A percentile compares a stretch with the other conserved stretches of the same genome.
These are phyloP conservation scores for Diutina neorugosa DNA, from an alignment of 1,139 yeast genomes.

Conservation along the genomic window DNA sequence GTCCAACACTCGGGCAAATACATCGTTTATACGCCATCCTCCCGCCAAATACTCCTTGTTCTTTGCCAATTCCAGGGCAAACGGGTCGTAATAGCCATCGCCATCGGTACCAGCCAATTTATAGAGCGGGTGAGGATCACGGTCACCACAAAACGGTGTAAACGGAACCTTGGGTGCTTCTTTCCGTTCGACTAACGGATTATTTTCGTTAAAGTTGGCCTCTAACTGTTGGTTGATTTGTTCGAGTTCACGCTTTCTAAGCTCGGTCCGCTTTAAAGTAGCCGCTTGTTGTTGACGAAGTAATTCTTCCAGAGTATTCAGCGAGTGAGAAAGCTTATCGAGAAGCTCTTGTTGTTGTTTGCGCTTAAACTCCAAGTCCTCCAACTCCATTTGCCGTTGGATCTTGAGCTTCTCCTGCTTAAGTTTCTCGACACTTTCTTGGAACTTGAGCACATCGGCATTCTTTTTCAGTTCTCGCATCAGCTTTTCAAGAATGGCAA, in stretches of 20 bases:
- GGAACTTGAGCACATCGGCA: conserved; percentile 52
- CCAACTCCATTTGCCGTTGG: conserved; percentile 61
- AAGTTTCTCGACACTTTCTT: conserved; percentile 33
- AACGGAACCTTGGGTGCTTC: conserved; percentile 44
- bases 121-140: conserved; percentile 33
- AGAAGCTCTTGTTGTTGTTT: conserved; percentile 58
- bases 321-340: conserved; percentile 48
- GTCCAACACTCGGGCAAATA: conserved; percentile 66
- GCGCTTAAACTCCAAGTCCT: conserved; percentile 45
- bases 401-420: conserved; percentile 48
- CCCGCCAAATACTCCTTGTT: conserved; percentile 71
- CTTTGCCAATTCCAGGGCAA: conserved; percentile 40
- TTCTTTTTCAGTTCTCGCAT: conserved; percentile 58
- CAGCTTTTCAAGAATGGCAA: conserved; percentile 52
- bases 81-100: conserved; percentile 30
- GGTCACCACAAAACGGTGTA: conserved; percentile 90
- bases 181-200: conserved; percentile 7
- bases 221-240: conserved; percentile 43
- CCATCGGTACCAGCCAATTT: background rate
- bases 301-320: conserved; percentile 40
- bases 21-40: conserved; percentile 66
- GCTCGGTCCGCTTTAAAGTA: conserved; percentile 48
- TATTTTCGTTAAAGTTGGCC: conserved; percentile 19
- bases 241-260: conserved; percentile 55
- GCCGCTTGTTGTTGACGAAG: conserved; percentile 28